Base-by-base conservation (phyloP, 2,329 filamentous ascomycete species). In the Arthrinium puccinioides region DNA sequence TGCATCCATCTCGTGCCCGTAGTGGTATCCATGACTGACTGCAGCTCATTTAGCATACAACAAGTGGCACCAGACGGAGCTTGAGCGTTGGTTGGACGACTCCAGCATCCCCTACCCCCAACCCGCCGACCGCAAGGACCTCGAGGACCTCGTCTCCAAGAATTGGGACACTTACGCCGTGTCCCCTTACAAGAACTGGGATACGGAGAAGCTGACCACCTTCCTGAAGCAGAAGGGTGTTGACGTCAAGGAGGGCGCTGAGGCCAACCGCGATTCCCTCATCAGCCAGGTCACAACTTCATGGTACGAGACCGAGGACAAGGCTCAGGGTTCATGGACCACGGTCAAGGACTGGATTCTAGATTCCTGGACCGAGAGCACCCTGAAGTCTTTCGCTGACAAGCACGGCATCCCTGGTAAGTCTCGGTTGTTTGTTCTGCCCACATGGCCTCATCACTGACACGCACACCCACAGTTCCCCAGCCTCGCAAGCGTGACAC, bases 41-140 rank as follows among this genome's bases (percentile, higher is more conserved):
- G 29, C 36, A 39, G 42, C 46, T 56, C 42, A 45, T 49, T 33
- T 55, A 95, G 90, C 83, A 13, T 97, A 97, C 73, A 96, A 97
- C 68, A 96, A 92, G 62, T 98, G 92, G 92, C 90, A 97, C 54
- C 83, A 97, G 70, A 94, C 87, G 16, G 92, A 98, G 72, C 79
- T 98, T 21, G 90, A 98, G 69, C 79, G 89, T 54, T 98, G 92
- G 92, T 79, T 98, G 34, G 18, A 21, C 31, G 31, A 33, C 10
- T 15, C 4, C 33, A 36, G 33, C 11, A 73, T 98, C 40, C 87
- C 90, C 9, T 88, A 96, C 60, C 88, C 92, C n/a, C 82, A 79
- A 9, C 79, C 89, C 9, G 80, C 90, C 33, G 88, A 96, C 63
- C 87, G 92, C 55, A 94, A 92, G 65, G 87, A 95, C 49, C 80